phyloP scores from a whole-genome alignment of 768 basidiomycete species.

The Suillus fuscotomentosus region DNA sequence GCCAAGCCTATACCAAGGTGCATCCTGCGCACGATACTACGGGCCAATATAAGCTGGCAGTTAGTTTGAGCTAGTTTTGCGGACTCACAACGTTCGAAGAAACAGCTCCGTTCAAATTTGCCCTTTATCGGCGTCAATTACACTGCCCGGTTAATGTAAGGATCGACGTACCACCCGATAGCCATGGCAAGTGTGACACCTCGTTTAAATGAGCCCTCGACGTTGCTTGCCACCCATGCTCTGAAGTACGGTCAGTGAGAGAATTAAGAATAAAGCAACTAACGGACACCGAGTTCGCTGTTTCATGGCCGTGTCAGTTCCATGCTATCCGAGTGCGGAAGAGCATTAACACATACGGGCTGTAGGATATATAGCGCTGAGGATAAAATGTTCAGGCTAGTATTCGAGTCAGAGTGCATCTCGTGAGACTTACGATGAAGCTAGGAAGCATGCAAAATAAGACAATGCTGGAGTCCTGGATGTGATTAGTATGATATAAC shows the following conservation, averaged over 20 bases:
- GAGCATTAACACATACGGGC: slow-evolving; percentile 34
- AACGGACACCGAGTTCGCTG: slow-evolving; percentile 52
- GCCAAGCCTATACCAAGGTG: slow-evolving; percentile 68
- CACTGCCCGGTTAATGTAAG: slow-evolving; percentile 4
- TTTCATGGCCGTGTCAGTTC: neutral
- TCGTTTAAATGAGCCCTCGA: slow-evolving; percentile 75
- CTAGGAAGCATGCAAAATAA: slow-evolving; percentile 72
- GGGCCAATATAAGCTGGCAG: neutral
- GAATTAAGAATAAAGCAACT: slow-evolving; percentile 3
- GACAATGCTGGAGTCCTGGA: slow-evolving; percentile 62
- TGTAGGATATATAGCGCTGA: slow-evolving; percentile 46
- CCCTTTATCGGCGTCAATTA: slow-evolving; percentile 25
- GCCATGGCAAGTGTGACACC: slow-evolving; percentile 68
- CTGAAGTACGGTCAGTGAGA: neutral
- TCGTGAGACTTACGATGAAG: slow-evolving; percentile 53
- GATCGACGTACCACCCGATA: slow-evolving; percentile 47
- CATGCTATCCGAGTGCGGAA: neutral
- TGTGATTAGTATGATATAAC: slow-evolving; percentile 65
- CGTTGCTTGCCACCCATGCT: slow-evolving; percentile 65
- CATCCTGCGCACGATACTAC: slow-evolving; percentile 63
- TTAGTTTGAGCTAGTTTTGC: neutral
- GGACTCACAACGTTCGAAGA: slow-evolving; percentile 60
- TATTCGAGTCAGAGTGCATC: neutral
- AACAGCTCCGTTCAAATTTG: slow-evolving; percentile 70
- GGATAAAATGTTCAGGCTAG: neutral